Evolutionary conservation across 73 alveolate genomes (phyloP).

Genomic region (Paramecium sonneborni): DNA sequence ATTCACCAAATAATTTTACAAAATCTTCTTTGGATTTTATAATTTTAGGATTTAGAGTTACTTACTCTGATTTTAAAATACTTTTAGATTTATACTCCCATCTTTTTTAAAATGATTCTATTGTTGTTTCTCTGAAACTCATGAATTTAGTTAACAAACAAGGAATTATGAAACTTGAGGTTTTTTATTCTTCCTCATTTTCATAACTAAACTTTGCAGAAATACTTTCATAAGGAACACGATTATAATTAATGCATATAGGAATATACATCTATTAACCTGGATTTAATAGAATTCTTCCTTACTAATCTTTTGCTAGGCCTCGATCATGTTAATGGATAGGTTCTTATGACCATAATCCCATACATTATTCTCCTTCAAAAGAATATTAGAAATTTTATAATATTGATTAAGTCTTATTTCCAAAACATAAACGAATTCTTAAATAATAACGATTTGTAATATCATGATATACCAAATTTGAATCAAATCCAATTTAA

Average conservation of each 20-base stretch:
- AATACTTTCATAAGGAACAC: neutral
- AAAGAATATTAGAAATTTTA: neutral
- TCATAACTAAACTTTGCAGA: neutral
- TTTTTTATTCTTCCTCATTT: neutral
- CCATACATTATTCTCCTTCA: slow-evolving; percentile 34
- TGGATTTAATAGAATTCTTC: neutral
- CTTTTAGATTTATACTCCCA: neutral
- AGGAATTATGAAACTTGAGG: neutral
- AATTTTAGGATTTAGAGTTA: neutral
- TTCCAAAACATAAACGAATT: neutral
- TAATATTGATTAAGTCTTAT: neutral
- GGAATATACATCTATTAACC: neutral
- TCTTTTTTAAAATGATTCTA: neutral
- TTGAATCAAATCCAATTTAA: slow-evolving; percentile 28
- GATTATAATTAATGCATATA: neutral
- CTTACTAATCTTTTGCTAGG: neutral
- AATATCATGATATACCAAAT: slow-evolving; percentile 33
- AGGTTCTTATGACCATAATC: slow-evolving; percentile 22
- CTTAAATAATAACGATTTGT: slow-evolving; percentile 4
- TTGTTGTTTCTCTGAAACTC: neutral
- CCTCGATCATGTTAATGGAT: neutral
- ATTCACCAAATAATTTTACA: neutral
- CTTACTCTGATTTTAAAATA: slow-evolving; percentile 4
- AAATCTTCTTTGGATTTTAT: neutral
- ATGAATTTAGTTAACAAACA: slow-evolving; percentile 30